Base-by-base conservation (phyloP, 148 eudicot genomes). In the Camellia granthamiana region DNA sequence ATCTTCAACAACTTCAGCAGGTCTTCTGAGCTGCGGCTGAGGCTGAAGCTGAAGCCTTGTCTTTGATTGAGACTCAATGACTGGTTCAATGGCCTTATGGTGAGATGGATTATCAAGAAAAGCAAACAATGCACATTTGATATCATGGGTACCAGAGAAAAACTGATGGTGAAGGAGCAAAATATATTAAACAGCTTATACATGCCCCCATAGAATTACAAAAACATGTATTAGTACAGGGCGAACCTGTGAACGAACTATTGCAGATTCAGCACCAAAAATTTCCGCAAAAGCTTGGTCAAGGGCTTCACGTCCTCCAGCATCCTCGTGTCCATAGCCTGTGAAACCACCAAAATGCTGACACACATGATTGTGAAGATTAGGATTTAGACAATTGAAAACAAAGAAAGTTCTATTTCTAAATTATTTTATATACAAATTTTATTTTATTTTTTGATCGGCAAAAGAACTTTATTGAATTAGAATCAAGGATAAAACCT, bases 41-140 rank as follows among this genome's bases (percentile, higher is more conserved):
- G 23, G 23, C 23, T 23, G 23, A 23, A 23, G 23, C 23, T 23
- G 23, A 23, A 23, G 23, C 23, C 23, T 23, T 23, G 23, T 23
- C 23, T 23, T 23, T 23, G 23, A 23, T 23, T 0, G 23, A 23
- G 23, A 23, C 0, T 23, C 0, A 23, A 23, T 23, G 23, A 23
- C 23, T 23, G 23, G 23, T 23, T 23, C 23, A 23, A 23, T 23
- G 23, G 23, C 23, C 0, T 23, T 23, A 23, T 23, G 23, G 23
- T 23, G 23, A 23, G 23, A 23, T 23, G 23, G 23, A 23, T 23
- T 23, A 23, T 23, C 23, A 61, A 94, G 84, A 69, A 94, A 90
- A 85, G 94, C 97, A 90, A 94, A 94, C 84, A 94, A 83, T n/a
- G 97, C 98, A 88, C 98, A 94, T 52, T 97, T 94, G 85, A 94